Evolutionary conservation across 345 rosid species (phyloP), one percentile per base, ranked within the genome.

Genomic region (Salix koriyanagi): DNA sequence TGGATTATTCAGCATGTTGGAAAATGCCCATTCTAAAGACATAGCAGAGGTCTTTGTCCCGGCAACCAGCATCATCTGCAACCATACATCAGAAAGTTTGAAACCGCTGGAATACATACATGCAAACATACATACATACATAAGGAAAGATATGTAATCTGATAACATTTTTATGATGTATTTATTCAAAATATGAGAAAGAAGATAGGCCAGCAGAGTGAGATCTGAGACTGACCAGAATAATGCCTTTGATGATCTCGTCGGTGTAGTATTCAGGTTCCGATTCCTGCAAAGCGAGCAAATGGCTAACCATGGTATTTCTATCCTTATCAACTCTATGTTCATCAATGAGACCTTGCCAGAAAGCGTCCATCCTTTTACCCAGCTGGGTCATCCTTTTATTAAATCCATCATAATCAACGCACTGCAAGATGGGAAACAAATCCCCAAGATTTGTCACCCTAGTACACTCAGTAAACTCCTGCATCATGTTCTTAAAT

Each of bases 331-430:
- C 70, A 14, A 39, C 69, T 28, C 88, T 81, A 28, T 79, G 76
- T 65, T 87, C 88, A 72, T 92, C 93, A 28, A 92, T 80, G 18
- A 90, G 62, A 0, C 73, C 72, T 72, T 88, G 93, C 74, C 82
- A 23, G 67, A 91, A 85, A n/a, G 3, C 5, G 75, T 92, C 93
- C 1, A 75, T 8, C 9, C 56, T 80, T 37, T 67, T 28, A 1
- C 77, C 81, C 2, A 92, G 42, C 21, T 13, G 1, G 36, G 14
- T 67, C 58, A 79, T 0, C 14, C 37, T 82, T 70, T 81, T 87
- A 70, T 77, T 81, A 73, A 34, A 75, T 3, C 61, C 79, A 5
- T 67, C 73, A 46, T 64, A 6, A 23, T 83, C 80, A 77, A 84
- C 1, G 88, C 87, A 85, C 26, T 72, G 61, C 81, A 89, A 42